Evolutionary conservation across 2,329 filamentous ascomycete species (phyloP).

Genomic region (Alternaria ventricosa): DNA sequence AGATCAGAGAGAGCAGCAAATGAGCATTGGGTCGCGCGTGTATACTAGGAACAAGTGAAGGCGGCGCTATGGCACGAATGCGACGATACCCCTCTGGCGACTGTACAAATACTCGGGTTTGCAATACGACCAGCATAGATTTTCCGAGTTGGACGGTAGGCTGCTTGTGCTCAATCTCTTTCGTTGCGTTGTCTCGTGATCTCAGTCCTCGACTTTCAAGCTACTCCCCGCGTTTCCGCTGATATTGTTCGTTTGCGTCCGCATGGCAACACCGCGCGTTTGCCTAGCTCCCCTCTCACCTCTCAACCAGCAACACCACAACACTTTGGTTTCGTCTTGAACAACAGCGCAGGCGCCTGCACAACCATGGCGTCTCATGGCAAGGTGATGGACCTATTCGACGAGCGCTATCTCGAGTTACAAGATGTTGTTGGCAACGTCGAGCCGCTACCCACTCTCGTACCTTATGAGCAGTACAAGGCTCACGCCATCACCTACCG

Average conservation of each 20-base stretch:
- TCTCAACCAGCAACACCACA: background rate
- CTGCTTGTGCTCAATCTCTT: background rate
- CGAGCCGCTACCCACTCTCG: constrained; percentile 36
- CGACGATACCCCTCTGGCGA: constrained; percentile 29
- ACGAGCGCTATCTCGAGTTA: constrained; percentile 38
- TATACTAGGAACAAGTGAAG: background rate
- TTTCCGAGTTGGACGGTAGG: background rate
- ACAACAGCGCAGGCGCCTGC: background rate
- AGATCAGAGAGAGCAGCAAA: constrained; percentile 39
- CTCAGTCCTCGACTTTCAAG: background rate
- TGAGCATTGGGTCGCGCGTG: constrained; percentile 9
- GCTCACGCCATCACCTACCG: constrained; percentile 34
- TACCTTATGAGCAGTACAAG: constrained; percentile 39
- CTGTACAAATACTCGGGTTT: constrained; percentile 9
- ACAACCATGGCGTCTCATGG: constrained; percentile 36
- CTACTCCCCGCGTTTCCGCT: constrained; percentile 10
- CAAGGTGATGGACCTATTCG: constrained; percentile 39
- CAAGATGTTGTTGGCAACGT: constrained; percentile 42
- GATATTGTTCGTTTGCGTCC: constrained; percentile 11
- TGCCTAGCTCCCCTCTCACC: constrained; percentile 7
- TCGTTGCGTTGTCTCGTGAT: background rate
- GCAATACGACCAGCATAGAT: constrained; percentile 9
- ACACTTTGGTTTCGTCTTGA: background rate
- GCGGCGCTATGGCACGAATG: constrained; percentile 6
- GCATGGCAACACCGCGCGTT: constrained; percentile 1